Base-by-base conservation (phyloP, 495 filamentous ascomycete species). In the Hypoxylon fragiforme region DNA sequence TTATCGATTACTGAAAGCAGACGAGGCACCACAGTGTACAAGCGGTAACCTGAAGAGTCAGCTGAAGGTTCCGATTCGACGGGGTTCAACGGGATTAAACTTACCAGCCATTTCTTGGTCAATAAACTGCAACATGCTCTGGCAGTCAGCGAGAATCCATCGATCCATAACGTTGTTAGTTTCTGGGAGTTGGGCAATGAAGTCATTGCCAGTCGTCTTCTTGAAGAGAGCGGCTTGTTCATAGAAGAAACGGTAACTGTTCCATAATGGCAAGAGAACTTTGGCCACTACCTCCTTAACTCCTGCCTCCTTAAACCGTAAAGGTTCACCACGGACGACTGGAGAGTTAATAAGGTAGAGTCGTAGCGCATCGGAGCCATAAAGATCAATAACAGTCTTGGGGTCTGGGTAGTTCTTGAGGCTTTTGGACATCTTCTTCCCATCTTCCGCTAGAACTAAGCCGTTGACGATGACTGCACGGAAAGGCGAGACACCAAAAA, bases 391-490 rank as follows among this genome's bases (percentile, higher is more conserved):
- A 58, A 98, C 81, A 14, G 91, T 66, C 26, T 73, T 73, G 8
- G 95, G 94, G 64, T 97, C 95, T 7, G 95, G 95, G 67, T 97
- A 98, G 70, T 98, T 98, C 77, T 97, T 94, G 31, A 96, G 76
- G 32, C 95, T 83, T 77, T 98, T 98, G 1, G 92, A 97, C 94
- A 98, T 98, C 77, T 98, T 98, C 77, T 96, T 97, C 44, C 94
- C 94, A 63, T 97, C 91, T 69, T 96, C 91, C 5, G 86, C 94
- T 22, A 98, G 78, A 1, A 98, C 94, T 46, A 98, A 95, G 8
- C 94, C 94, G 64, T 96, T 97, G 36, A 97, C 95, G 9, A 97
- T 89, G 63, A 91, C 96, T 68, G 97, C 97, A 74, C 92, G 86
- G 81, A 96, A 98, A 0, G 94, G 95, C 0, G 92, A 83, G 13